These are phyloP conservation scores for Stachybotrys echinatus DNA, from an alignment of 2,329 filamentous ascomycete genomes.

Conservation along the genomic window DNA sequence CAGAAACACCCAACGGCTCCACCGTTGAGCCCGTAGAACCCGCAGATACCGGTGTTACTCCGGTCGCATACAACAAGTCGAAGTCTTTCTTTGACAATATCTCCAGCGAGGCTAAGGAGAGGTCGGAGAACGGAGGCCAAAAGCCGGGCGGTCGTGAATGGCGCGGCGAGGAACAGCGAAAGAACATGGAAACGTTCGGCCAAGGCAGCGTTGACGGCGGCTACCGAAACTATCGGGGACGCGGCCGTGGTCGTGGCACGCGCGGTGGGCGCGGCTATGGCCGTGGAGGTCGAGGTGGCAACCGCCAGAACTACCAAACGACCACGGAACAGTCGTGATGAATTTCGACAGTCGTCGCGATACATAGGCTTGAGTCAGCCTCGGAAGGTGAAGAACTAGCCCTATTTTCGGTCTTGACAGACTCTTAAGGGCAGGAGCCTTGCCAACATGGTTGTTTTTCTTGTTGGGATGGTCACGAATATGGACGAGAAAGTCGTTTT, in stretches of 20 bases:
- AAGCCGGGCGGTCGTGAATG: conserved; percentile 79
- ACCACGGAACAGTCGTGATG: conserved; percentile 5
- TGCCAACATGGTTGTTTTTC: neutral
- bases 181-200: conserved; percentile 96
- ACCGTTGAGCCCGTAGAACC: conserved; percentile 33
- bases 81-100: conserved; percentile 98
- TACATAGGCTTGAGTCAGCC: too few species aligned
- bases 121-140: conserved; percentile 64
- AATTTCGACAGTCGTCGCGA: conserved; percentile 23
- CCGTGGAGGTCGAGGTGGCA: conserved; percentile 36
- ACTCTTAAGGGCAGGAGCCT: neutral
- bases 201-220: conserved; percentile 88
- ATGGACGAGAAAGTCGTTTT: neutral
- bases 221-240: conserved; percentile 72
- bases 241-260: conserved; percentile 67
- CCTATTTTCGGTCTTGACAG: neutral
- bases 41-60: conserved; percentile 34
- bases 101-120: conserved; percentile 86
- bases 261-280: conserved; percentile 33
- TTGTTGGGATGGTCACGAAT: neutral
- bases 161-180: conserved; percentile 86
- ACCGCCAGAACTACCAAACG: conserved; percentile 24
- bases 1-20: conserved; percentile 40
- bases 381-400: neutral
- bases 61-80: conserved; percentile 73